These are phyloP conservation scores for Eimeria praecox DNA, from an alignment of 169 alveolate genomes.

Conservation along the genomic window DNA sequence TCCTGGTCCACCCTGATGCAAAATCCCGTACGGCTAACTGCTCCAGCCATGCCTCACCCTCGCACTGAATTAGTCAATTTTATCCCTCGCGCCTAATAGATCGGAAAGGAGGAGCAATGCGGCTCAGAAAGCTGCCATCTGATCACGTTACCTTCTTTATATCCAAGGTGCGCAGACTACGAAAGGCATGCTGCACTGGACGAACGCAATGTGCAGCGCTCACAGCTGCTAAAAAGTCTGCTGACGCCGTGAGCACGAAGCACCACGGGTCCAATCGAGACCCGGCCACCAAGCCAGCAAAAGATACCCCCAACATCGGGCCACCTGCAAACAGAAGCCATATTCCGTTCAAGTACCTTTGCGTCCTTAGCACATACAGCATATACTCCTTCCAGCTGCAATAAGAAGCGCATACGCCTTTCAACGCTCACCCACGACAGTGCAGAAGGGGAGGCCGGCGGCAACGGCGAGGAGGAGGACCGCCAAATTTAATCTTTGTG, in stretches of 20 bases:
- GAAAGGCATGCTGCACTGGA: background rate
- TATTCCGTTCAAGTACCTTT: background rate
- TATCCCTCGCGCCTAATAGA: background rate
- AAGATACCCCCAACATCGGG: conserved; percentile 71
- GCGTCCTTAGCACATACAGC: background rate
- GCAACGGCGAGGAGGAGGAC: conserved; percentile 58
- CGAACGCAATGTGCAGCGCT: conserved; percentile 10
- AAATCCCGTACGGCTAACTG: background rate
- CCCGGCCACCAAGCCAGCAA: conserved; percentile 57
- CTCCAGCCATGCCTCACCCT: background rate
- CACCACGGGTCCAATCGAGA: conserved; percentile 65
- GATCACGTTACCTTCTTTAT: background rate
- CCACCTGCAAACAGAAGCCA: conserved; percentile 67
- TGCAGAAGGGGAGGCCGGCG: conserved; percentile 70
- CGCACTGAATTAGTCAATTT: background rate
- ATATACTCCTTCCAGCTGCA: background rate
- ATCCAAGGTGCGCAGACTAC: background rate
- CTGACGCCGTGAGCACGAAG: conserved; percentile 46
- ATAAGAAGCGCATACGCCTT: background rate
- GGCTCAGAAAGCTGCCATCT: background rate
- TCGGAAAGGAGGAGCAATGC: background rate
- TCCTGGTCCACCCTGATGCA: background rate
- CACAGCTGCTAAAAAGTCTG: conserved; percentile 58
- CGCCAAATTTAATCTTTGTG: conserved; percentile 28
- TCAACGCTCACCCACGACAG: conserved; percentile 44